Percentiles rank a stretch among this genome's conserved stretches.
These are phyloP conservation scores for Coriaria nepalensis DNA, from an alignment of 306 rosid species.

Conservation along the genomic window DNA sequence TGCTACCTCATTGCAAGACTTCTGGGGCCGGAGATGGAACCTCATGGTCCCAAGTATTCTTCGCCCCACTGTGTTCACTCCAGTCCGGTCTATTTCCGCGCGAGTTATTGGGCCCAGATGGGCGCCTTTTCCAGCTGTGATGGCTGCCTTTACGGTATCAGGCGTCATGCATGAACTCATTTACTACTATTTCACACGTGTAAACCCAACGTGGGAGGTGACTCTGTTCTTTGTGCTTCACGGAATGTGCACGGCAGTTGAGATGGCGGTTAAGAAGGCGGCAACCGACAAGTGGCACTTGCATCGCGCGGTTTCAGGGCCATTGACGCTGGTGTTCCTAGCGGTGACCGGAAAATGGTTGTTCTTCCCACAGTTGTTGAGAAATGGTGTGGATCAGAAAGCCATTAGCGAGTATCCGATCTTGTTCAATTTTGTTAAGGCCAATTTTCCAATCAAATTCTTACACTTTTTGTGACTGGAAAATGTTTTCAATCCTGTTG, in stretches of 20 bases:
- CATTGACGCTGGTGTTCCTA: conserved; percentile 27
- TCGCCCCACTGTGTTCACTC: conserved; percentile 33
- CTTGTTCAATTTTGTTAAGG: conserved; percentile 13
- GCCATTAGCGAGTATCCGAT: conserved; percentile 29
- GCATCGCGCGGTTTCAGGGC: conserved; percentile 23
- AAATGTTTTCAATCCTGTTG: neutral
- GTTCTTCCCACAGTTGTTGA: conserved; percentile 41
- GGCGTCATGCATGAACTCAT: conserved; percentile 60
- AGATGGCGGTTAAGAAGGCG: conserved; percentile 39
- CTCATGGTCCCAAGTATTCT: conserved; percentile 48
- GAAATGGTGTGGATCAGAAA: conserved; percentile 34
- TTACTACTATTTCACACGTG: conserved; percentile 46
- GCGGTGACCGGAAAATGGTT: conserved; percentile 34
- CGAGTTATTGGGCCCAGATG: conserved; percentile 6
- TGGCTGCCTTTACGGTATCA: conserved; percentile 32
- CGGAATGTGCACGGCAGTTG: conserved; percentile 31
- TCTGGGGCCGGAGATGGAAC: conserved; percentile 85
- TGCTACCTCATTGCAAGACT: conserved; percentile 58
- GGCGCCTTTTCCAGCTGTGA: conserved; percentile 7
- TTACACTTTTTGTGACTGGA: too few relatives aligned
- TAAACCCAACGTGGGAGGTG: conserved; percentile 71
- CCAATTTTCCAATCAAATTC: too few relatives aligned
- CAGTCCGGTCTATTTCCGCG: neutral
- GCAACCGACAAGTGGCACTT: conserved; percentile 22
- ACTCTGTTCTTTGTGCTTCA: conserved; percentile 52